Evolutionary conservation across 1,139 yeast species (phyloP), one percentile per base, ranked within the genome.

Genomic region (Torulaspora pretoriensis): DNA sequence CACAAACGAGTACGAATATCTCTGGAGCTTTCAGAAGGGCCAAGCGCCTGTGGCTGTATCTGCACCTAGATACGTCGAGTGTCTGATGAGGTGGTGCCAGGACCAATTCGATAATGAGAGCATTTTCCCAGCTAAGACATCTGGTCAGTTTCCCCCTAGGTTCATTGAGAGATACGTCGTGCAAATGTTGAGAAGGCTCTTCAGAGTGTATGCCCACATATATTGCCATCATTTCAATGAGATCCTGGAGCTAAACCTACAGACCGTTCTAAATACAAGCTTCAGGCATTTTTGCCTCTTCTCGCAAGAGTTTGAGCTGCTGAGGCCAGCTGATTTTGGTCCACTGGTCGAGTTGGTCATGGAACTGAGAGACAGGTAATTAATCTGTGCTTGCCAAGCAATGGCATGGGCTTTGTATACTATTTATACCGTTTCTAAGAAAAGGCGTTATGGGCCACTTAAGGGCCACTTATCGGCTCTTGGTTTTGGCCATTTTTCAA

Each of bases 161-260:
- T 87, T 83, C 61, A 74, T 76, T 42, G 83, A 81, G 17, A 76
- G 77, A 8, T 75, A 88, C 51, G 87, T 87, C 42, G 83, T 81
- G 61, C 90, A 95, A 16, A 87, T 92, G 39, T 79, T 90, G 71
- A 89, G 90, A 67, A 77, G 98, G 53, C 71, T 92, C 48, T 92
- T 90, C 65, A 76, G 99, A 63, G 89, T 92, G n/a, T 94, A 94
- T 63, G 97, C 98, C 2, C 99, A 92, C 68, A 87, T 92, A 36
- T 92, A 92, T 67, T 92, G 98, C 61, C 97, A 92, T 61, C 99
- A 92, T 65, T 92, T 92, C 68, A 96, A 89, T 64, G 96, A 90
- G 64, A 85, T 92, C 46, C 78, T 89, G 35, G 97, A 90, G 61
- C 73, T 92, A 56, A 96, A 96, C 1, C 72, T 92, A 56, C 96